Evolutionary conservation across 2,329 filamentous ascomycete species (phyloP).

Genomic region (Spiromastix sp.): DNA sequence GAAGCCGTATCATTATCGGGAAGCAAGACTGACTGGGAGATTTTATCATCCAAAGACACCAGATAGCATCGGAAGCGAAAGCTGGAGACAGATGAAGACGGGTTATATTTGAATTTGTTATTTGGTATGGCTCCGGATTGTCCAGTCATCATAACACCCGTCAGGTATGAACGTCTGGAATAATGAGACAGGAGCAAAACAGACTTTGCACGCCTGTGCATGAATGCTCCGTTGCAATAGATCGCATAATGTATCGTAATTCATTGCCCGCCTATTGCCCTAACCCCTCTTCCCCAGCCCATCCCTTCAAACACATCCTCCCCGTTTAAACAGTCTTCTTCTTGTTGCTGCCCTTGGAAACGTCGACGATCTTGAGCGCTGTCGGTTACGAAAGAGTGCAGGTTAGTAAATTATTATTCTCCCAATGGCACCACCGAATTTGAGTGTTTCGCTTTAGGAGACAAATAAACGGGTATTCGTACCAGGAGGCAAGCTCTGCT

Average conservation of each 20-base stretch:
- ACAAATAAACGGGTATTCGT: slow-evolving; percentile 33
- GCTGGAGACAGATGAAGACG: too few relatives aligned
- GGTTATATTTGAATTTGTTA: too few relatives aligned
- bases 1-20: too few relatives aligned
- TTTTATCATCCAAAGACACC: too few relatives aligned
- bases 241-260: background rate
- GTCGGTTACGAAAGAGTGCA: slow-evolving; percentile 10
- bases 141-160: too few relatives aligned
- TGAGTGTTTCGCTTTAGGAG: background rate
- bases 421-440: background rate
- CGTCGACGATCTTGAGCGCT: slow-evolving; percentile 36
- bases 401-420: slow-evolving; percentile 3
- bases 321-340: slow-evolving; percentile 26
- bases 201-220: too few relatives aligned
- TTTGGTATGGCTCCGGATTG: too few relatives aligned
- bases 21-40: too few relatives aligned
- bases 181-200: too few relatives aligned
- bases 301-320: slow-evolving; percentile 2
- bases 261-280: background rate
- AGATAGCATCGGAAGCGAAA: too few relatives aligned
- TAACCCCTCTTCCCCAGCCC: background rate
- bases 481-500: slow-evolving; percentile 97
- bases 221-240: too few relatives aligned
- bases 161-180: too few relatives aligned
- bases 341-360: slow-evolving; percentile 35